Percentiles rank a stretch among this genome's conserved stretches.
Conservation (phyloP, 768 basidiomycete genomes). For the Leucocoprinus sp. region DNA sequence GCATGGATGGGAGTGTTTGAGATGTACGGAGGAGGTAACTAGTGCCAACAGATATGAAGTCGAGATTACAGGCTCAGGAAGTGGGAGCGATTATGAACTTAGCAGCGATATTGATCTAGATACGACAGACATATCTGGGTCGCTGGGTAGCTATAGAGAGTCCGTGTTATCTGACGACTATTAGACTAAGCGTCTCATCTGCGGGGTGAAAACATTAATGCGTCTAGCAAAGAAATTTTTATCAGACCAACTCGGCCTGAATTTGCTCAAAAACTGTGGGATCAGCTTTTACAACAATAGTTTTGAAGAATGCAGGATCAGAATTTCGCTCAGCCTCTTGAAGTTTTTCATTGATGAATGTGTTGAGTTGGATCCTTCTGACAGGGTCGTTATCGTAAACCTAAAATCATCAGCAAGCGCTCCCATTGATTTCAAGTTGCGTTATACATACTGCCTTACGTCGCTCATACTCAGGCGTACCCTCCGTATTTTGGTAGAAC, state of each 20-base stretch:
- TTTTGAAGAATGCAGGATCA: constrained; percentile 53
- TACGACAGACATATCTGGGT: constrained; percentile 50
- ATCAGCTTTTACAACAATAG: constrained; percentile 61
- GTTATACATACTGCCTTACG: constrained; percentile 47
- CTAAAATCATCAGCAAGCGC: constrained; percentile 32
- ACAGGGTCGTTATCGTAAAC: constrained; percentile 65
- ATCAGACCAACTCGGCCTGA: constrained; percentile 37
- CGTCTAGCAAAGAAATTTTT: too few species aligned
- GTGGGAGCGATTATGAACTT: constrained; percentile 53
- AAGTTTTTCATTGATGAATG: constrained; percentile 48
- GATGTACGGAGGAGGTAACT: constrained; percentile 63
- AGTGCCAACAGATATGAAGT: constrained; percentile 53
- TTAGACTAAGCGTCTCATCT: constrained; percentile 15
- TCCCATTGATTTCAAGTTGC: constrained; percentile 8
- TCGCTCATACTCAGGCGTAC: constrained; percentile 69
- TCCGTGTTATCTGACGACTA: constrained; percentile 34
- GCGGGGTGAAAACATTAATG: too few species aligned
- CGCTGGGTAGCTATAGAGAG: constrained; percentile 44
- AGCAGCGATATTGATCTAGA: constrained; percentile 40
- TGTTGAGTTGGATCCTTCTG: constrained; percentile 54
- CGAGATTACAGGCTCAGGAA: constrained; percentile 30
- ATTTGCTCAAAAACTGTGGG: constrained; percentile 69
- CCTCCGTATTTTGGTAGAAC: constrained; percentile 58
- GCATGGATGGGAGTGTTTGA: constrained; percentile 72
- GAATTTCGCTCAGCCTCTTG: constrained; percentile 54